Percentiles rank a stretch among this genome's conserved stretches.
These are phyloP conservation scores for Dictyostelium brefeldianum DNA, from an alignment of 78 protist species.

Conservation along the genomic window DNA sequence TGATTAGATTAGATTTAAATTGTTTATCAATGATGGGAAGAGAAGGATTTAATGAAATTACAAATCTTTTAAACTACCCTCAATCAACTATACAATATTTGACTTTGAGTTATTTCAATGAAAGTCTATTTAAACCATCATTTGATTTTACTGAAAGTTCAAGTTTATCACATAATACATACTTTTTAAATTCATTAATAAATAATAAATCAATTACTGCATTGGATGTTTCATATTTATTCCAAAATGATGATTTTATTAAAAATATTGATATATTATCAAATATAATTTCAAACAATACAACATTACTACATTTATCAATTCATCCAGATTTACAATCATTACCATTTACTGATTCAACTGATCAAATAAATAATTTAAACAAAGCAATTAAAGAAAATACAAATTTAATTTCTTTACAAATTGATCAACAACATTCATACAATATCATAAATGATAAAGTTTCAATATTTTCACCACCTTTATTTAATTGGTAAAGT, in stretches of 20 bases:
- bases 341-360: not conserved
- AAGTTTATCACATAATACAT: not conserved
- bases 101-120: not conserved
- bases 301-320: not conserved
- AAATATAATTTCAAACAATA: not conserved
- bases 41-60: not conserved
- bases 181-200: not conserved
- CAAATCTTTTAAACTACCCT: not conserved
- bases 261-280: not conserved
- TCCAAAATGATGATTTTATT: not conserved
- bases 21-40: not conserved
- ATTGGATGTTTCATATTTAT: not conserved
- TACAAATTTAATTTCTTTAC: not conserved
- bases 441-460: not conserved
- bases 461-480: not conserved
- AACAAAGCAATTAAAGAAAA: not conserved
- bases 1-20: not conserved
- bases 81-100: not conserved
- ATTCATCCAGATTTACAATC: not conserved
- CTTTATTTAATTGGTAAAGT: too few species aligned
- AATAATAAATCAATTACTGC: conserved; percentile 6
- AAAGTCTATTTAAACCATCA: not conserved
- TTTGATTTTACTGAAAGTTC: not conserved
- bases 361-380: not conserved
- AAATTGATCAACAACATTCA: not conserved